A percentile compares a stretch with the other conserved stretches of the same genome.
Evolutionary conservation across 1,284 basidiomycete species (phyloP).

Genomic region (Apiotrichum brassicae): DNA sequence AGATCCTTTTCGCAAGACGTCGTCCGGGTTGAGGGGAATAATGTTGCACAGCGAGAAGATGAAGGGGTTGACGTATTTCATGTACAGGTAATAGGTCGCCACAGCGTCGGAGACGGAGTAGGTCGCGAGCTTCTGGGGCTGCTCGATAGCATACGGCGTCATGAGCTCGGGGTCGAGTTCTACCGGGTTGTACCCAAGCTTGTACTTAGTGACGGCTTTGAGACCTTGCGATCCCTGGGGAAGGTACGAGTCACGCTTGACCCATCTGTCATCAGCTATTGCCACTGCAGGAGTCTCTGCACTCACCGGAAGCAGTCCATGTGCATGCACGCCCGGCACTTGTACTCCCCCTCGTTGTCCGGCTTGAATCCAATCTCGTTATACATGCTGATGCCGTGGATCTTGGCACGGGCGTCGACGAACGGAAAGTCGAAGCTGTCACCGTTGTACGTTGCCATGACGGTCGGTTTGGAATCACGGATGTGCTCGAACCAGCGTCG

Average conservation of each 20-base stretch:
- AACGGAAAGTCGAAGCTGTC: conserved; percentile 99
- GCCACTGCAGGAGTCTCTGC: conserved; percentile 12
- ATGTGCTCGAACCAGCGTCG: conserved; percentile 90
- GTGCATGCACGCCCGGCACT: conserved; percentile 86
- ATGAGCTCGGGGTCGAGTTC: conserved; percentile 98
- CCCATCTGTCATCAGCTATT: conserved; percentile 58
- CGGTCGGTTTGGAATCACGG: conserved; percentile 85
- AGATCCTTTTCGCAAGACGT: conserved; percentile 90
- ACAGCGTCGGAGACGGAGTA: conserved; percentile 99
- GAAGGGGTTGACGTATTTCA: conserved; percentile 99
- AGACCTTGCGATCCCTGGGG: conserved; percentile 98
- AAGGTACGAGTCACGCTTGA: conserved; percentile 98
- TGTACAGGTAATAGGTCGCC: conserved; percentile 98
- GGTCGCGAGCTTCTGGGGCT: conserved; percentile 88
- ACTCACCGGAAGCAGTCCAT: conserved; percentile 97
- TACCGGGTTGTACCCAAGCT: conserved; percentile 94
- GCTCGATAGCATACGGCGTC: conserved; percentile 99
- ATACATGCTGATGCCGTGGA: conserved; percentile 94
- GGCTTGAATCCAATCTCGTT: conserved; percentile 87
- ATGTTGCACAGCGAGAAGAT: conserved; percentile 99
- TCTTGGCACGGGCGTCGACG: conserved; percentile 77
- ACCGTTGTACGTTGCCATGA: conserved; percentile 98
- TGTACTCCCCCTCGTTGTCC: conserved; percentile 93
- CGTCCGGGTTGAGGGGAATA: conserved; percentile 94
- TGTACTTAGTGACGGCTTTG: conserved; percentile 95